phyloP scores from a whole-genome alignment of 441 rosid species.

The Geranium incanum region DNA sequence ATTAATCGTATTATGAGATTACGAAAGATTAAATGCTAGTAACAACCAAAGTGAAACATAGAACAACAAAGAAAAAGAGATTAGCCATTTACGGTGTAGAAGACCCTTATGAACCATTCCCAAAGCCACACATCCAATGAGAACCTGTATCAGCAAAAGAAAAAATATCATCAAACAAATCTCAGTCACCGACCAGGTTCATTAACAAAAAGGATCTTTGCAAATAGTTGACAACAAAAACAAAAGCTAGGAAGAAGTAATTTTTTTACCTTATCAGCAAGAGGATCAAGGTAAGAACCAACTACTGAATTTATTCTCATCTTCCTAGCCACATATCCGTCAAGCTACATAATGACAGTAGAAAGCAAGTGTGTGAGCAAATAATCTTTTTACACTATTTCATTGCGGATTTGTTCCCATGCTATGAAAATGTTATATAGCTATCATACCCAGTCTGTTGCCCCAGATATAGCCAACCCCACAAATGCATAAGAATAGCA shows the following conservation, averaged over 20 bases:
- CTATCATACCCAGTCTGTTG: slow-evolving; percentile 69
- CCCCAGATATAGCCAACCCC: slow-evolving; percentile 67
- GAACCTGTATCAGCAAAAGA: slow-evolving; percentile 34
- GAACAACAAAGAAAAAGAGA: too few species aligned
- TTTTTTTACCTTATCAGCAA: slow-evolving; percentile 76
- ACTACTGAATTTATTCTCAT: slow-evolving; percentile 84
- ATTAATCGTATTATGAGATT: too few species aligned
- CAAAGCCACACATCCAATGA: slow-evolving; percentile 15
- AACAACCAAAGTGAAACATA: too few species aligned
- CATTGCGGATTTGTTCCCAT: neutral
- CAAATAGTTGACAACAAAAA: neutral
- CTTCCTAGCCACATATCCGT: slow-evolving; percentile 86
- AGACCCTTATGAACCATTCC: slow-evolving; percentile 84
- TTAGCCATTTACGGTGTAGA: slow-evolving; percentile 53
- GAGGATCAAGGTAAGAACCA: slow-evolving; percentile 95
- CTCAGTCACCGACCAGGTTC: slow-evolving; percentile 1
- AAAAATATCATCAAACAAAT: slow-evolving; percentile 10
- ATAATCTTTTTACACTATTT: neutral
- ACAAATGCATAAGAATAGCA: slow-evolving; percentile 62
- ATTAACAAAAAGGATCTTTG: slow-evolving; percentile 3
- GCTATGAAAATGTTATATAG: neutral
- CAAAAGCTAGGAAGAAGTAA: neutral
- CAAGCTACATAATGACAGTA: slow-evolving; percentile 43
- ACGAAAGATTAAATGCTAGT: too few species aligned
- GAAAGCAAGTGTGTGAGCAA: slow-evolving; percentile 6